phyloP scores from a whole-genome alignment of 2,329 filamentous ascomycete species.

The Trichoderma asperellum region DNA sequence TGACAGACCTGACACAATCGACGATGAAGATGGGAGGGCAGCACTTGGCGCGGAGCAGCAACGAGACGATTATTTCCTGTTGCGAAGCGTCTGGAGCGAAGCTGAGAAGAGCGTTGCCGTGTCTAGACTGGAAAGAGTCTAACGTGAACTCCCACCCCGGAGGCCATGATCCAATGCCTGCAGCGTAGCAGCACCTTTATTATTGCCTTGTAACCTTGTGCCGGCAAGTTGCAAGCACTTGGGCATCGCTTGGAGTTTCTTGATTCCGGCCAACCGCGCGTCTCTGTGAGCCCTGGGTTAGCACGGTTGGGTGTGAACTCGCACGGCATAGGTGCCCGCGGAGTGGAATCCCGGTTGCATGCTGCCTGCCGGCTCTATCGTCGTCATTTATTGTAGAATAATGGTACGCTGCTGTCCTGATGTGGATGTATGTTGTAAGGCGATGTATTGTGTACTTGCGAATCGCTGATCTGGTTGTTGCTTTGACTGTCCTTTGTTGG shows the following conservation, averaged over 20 bases:
- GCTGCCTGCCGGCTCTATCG: not conserved
- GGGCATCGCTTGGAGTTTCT: not conserved
- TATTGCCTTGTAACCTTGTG: not conserved
- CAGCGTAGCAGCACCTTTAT: not conserved
- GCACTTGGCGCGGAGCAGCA: not conserved
- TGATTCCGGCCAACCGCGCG: slow-evolving; percentile 17
- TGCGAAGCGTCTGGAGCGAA: not conserved
- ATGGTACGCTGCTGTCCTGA: not conserved
- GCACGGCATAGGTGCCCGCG: not conserved
- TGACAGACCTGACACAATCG: slow-evolving; percentile 2
- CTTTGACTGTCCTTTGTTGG: not conserved
- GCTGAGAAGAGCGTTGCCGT: not conserved
- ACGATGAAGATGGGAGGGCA: not conserved
- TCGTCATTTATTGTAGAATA: not conserved
- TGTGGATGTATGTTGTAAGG: not conserved
- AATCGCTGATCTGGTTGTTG: not conserved
- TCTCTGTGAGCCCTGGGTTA: slow-evolving; percentile 16
- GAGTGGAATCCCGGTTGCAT: slow-evolving; percentile 1
- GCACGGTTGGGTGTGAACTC: not conserved
- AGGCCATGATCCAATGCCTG: not conserved
- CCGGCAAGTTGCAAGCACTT: not conserved
- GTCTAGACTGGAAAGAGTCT: slow-evolving; percentile 11
- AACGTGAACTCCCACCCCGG: not conserved
- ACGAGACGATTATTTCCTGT: not conserved
- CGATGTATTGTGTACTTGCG: not conserved